Base-by-base conservation (phyloP, 129 eudicot genomes). In the Gnaphalium uliginosum region DNA sequence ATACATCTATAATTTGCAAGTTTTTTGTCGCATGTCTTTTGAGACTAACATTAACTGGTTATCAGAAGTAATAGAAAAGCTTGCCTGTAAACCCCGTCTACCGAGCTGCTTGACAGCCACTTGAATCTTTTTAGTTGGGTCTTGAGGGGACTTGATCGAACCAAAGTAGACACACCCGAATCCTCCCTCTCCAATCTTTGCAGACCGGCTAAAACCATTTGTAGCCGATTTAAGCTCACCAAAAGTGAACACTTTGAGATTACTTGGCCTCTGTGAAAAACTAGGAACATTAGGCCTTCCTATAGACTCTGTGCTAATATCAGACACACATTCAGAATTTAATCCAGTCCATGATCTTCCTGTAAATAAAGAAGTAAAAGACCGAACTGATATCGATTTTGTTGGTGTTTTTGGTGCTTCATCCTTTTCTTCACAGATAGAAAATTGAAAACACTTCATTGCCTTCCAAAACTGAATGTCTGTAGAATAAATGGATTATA, bases 111-210 rank as follows among this genome's bases (percentile, higher is more conserved):
- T 94, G 78, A 94, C 88, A 26, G 98, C 98, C 29, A 94, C 97
- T 21, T 84, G 96, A 22, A 84, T 11, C 83, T 84, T 91, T 66
- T 56, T 65, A 32, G 81, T 13, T 27, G 93, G 89, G 60, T 91
- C 91, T 35, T 94, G 89, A 18, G 81, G 73, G 67, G 77, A 82
- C 83, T 86, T 94, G 27, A 94, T 83, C 5, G 81, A 67, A 27
- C 97, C 97, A 58, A 80, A 79, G 71, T 69, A 94, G 41, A 94
- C 98, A 62, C 90, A 94, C 46, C 98, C 98, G 73, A 94, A 94
- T 63, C 98, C 98, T 9, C 98, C 98, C 61, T 94, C 98, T 5
- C 98, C 98, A 22, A 94, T 79, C 85, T 89, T 94, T 22, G 89
- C 77, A 9, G 92, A 86, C n/a, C 94, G 88, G 73, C 87, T 89